phyloP scores from a whole-genome alignment of 1,284 basidiomycete species.

The Ceratobasidium sp. region DNA sequence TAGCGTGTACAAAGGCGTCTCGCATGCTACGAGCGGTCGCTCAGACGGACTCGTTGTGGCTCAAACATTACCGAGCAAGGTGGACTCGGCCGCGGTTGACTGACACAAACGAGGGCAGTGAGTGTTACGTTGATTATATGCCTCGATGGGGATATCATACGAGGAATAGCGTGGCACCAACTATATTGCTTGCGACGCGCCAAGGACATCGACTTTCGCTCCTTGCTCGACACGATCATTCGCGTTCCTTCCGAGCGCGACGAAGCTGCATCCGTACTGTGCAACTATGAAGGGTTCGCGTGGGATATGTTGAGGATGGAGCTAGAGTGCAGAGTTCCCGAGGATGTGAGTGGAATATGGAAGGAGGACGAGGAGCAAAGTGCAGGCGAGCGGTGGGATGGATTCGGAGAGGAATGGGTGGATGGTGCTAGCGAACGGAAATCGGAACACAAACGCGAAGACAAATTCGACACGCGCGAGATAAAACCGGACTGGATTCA shows the following conservation, averaged over 20 bases:
- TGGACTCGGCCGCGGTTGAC: not conserved
- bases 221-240: not conserved
- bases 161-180: conserved; percentile 6
- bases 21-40: conserved; percentile 2
- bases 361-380: not conserved
- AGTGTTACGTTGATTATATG: not conserved
- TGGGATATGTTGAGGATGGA: conserved; percentile 13
- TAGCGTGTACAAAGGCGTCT: not conserved
- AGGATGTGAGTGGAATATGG: not conserved
- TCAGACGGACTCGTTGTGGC: conserved; percentile 16
- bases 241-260: conserved; percentile 4
- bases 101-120: not conserved
- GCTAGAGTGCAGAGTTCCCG: conserved; percentile 2
- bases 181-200: not conserved
- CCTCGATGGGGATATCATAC: not conserved
- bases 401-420: conserved; percentile 10
- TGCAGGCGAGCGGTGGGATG: not conserved
- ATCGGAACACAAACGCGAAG: not conserved
- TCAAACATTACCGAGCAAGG: conserved; percentile 9
- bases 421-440: not conserved
- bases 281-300: not conserved
- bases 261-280: not conserved
- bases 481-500: conserved; percentile 29
- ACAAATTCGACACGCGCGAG: not conserved
- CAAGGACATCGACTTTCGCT: not conserved